Conservation (phyloP, 2,329 filamentous ascomycete species). For the Aureobasidium musti region DNA sequence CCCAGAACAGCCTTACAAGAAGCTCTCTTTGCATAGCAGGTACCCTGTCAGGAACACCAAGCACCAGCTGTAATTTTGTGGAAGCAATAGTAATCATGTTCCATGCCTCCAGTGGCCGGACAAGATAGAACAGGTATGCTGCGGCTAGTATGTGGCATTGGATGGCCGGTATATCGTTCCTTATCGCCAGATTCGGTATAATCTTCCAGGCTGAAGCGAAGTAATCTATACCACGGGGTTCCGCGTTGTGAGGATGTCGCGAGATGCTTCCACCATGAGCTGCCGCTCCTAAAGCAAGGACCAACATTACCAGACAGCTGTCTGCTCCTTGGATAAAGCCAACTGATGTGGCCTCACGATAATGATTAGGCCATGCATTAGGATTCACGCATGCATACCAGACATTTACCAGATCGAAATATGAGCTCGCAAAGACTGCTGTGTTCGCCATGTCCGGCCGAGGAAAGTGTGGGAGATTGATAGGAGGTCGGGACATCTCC, state of each 20-base stretch:
- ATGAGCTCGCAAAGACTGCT: constrained; percentile 72
- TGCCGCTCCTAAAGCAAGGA: constrained; percentile 75
- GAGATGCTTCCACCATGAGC: constrained; percentile 76
- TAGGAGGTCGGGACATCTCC: constrained; percentile 76
- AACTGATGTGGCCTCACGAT: constrained; percentile 71
- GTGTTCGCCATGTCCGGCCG: constrained; percentile 74
- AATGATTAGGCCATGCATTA: constrained; percentile 75
- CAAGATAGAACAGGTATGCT: constrained; percentile 80
- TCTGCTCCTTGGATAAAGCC: constrained; percentile 77
- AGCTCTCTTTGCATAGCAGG: constrained; percentile 71
- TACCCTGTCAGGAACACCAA: constrained; percentile 71
- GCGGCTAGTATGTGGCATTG: constrained; percentile 80
- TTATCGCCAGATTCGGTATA: constrained; percentile 75
- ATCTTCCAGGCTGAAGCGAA: constrained; percentile 80
- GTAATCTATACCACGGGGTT: constrained; percentile 74
- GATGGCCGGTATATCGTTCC: constrained; percentile 73
- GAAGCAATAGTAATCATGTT: constrained; percentile 76
- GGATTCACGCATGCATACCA: constrained; percentile 88
- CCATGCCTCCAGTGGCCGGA: constrained; percentile 81
- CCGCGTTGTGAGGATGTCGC: constrained; percentile 65
- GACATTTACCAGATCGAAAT: constrained; percentile 77
- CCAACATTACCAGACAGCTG: constrained; percentile 78
- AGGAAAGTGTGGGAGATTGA: constrained; percentile 60
- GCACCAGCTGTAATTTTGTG: constrained; percentile 75
- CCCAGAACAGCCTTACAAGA: constrained; percentile 81